phyloP scores from a whole-genome alignment of 2,329 filamentous ascomycete species.

The Diaporthe citri region DNA sequence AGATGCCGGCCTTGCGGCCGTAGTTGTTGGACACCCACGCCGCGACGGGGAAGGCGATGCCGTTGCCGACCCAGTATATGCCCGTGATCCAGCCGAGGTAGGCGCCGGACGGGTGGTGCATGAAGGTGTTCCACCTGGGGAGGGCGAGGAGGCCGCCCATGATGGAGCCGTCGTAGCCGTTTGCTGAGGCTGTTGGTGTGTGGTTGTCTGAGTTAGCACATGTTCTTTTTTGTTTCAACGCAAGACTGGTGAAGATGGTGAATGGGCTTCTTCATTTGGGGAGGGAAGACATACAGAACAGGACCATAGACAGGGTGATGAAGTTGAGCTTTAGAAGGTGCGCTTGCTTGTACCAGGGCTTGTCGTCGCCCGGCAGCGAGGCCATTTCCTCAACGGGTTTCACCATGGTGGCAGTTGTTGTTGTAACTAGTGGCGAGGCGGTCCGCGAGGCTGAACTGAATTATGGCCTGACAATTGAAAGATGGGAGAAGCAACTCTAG shows the following conservation, averaged over 20 bases:
- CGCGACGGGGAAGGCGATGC: constrained; percentile 46
- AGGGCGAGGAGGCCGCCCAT: constrained; percentile 36
- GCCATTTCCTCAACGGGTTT: neutral
- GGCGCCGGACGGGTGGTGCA: constrained; percentile 28
- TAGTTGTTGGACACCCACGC: constrained; percentile 51
- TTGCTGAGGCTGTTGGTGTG: constrained; percentile 16
- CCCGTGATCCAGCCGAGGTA: constrained; percentile 36
- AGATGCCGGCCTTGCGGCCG: constrained; percentile 50
- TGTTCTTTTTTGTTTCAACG: neutral
- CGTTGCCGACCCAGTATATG: constrained; percentile 44
- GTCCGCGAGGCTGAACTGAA: neutral
- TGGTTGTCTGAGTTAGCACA: neutral
- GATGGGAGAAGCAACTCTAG: neutral
- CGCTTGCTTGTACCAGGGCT: constrained; percentile 27
- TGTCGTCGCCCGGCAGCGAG: constrained; percentile 2
- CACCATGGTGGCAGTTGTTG: neutral
- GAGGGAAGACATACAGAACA: constrained; percentile 22
- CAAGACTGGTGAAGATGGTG: too few relatives aligned
- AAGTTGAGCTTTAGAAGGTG: constrained; percentile 31
- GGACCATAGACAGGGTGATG: constrained; percentile 23
- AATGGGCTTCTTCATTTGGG: neutral
- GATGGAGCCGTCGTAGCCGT: constrained; percentile 33
- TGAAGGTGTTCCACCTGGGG: constrained; percentile 29
- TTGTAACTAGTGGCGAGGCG: neutral
- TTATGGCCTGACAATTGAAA: neutral